Percentiles rank a stretch among this genome's conserved stretches.
Conservation (phyloP, 2,329 filamentous ascomycete species). For the Herpotrichia juniperi region DNA sequence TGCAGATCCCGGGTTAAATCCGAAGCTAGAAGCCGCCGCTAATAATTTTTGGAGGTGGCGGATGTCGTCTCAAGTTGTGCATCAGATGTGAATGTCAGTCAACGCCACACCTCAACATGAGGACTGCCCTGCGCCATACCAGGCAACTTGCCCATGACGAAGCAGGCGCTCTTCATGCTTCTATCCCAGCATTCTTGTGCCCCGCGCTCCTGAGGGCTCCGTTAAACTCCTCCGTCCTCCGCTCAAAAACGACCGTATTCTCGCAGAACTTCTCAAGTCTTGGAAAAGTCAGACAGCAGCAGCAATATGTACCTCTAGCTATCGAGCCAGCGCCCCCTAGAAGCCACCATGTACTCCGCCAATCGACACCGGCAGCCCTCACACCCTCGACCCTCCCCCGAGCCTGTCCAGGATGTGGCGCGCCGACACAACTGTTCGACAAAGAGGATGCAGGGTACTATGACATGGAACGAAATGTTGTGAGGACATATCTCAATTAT, state of each 20-base stretch:
- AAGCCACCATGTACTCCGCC: conserved; percentile 4
- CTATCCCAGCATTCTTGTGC: conserved; percentile 42
- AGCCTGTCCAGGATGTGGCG: conserved; percentile 68
- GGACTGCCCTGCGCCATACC: conserved; percentile 35
- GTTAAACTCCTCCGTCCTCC: conserved; percentile 13
- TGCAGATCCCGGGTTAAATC: too few species aligned
- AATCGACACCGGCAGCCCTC: background rate
- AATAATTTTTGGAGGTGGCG: background rate
- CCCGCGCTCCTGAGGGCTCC: conserved; percentile 36
- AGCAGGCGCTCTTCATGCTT: conserved; percentile 18
- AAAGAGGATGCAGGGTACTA: conserved; percentile 65
- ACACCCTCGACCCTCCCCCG: conserved; percentile 49
- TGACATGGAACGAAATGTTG: conserved; percentile 54
- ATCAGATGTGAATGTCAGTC: background rate
- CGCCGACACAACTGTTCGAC: conserved; percentile 62
- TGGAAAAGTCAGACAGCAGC: conserved; percentile 23
- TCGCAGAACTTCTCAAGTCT: conserved; percentile 32
- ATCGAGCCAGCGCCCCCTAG: background rate
- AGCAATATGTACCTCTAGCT: conserved; percentile 6
- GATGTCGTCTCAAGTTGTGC: background rate
- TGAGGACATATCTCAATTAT: conserved; percentile 47
- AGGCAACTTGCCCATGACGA: conserved; percentile 33
- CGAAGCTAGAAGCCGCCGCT: too few species aligned
- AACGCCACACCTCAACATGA: conserved; percentile 29
- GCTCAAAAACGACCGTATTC: conserved; percentile 4